phyloP scores from a whole-genome alignment of 352 stramenopile genomes.

The Phytophthora podocarpi region DNA sequence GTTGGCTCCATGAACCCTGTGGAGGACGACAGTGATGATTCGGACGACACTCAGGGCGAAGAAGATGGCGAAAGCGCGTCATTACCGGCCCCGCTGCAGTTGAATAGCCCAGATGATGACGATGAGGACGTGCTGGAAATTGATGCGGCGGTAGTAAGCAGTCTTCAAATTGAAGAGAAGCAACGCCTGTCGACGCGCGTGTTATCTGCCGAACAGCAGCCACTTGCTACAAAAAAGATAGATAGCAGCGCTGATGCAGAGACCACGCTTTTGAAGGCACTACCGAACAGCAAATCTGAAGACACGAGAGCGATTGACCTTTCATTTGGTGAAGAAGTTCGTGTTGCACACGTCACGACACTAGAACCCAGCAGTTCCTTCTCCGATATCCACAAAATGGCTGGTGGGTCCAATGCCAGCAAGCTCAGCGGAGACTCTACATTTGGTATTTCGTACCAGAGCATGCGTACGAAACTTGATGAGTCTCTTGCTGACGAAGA shows the following conservation, averaged over 20 bases:
- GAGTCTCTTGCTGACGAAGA: constrained; percentile 8
- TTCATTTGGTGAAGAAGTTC: constrained; percentile 39
- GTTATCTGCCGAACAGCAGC: background rate
- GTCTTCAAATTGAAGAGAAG: constrained; percentile 30
- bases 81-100: constrained; percentile 16
- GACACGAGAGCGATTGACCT: constrained; percentile 14
- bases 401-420: constrained; percentile 5
- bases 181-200: constrained; percentile 10
- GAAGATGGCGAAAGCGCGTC: constrained; percentile 29
- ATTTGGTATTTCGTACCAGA: constrained; percentile 77
- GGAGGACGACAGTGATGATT: constrained; percentile 30
- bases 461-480: constrained; percentile 30
- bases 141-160: constrained; percentile 36
- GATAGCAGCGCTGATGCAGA: constrained; percentile 6
- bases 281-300: constrained; percentile 12
- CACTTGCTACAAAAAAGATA: background rate
- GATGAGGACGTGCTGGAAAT: constrained; percentile 63
- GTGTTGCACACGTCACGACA: constrained; percentile 34
- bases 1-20: constrained; percentile 40
- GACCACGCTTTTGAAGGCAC: constrained; percentile 25
- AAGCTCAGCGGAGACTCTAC: constrained; percentile 17
- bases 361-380: constrained; percentile 24
- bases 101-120: constrained; percentile 32
- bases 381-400: constrained; percentile 27
- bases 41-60: constrained; percentile 40